Evolutionary conservation across 768 basidiomycete species (phyloP).

Genomic region (Lanmaoa rubissima): DNA sequence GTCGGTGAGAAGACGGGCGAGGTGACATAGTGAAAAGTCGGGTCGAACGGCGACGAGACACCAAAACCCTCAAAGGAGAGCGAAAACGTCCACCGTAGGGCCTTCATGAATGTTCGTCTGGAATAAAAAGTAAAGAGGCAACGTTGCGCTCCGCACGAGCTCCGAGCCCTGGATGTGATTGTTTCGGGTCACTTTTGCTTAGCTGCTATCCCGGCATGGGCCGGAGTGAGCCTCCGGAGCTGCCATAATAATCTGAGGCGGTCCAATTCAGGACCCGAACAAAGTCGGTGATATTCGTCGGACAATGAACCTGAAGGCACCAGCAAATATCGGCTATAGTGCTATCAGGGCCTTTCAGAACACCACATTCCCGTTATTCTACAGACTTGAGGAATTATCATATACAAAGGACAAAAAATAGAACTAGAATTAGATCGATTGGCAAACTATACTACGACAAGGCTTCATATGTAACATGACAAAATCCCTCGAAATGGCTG

Average conservation of each 20-base stretch:
- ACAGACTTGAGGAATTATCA: too few relatives aligned
- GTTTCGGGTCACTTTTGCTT: constrained; percentile 9
- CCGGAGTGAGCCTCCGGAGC: too few relatives aligned
- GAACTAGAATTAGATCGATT: too few relatives aligned
- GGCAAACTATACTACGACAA: too few relatives aligned
- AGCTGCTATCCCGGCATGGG: not conserved
- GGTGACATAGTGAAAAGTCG: constrained; percentile 37
- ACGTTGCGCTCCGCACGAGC: not conserved
- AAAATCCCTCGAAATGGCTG: too few relatives aligned
- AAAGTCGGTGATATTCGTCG: too few relatives aligned
- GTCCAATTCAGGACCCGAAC: not conserved
- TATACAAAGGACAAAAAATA: too few relatives aligned
- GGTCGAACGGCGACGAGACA: constrained; percentile 42
- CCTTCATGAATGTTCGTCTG: constrained; percentile 3
- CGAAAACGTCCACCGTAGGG: not conserved
- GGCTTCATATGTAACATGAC: too few relatives aligned
- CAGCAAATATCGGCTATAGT: too few relatives aligned
- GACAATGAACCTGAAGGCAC: too few relatives aligned
- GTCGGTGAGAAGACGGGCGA: constrained; percentile 44
- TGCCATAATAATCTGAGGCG: not conserved
- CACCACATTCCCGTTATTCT: too few relatives aligned
- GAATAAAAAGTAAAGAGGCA: not conserved
- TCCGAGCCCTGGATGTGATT: not conserved
- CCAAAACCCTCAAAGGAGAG: constrained; percentile 29
- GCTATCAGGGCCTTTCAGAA: too few relatives aligned